Evolutionary conservation across 169 alveolate species (phyloP).

Genomic region (Babesia microti): DNA sequence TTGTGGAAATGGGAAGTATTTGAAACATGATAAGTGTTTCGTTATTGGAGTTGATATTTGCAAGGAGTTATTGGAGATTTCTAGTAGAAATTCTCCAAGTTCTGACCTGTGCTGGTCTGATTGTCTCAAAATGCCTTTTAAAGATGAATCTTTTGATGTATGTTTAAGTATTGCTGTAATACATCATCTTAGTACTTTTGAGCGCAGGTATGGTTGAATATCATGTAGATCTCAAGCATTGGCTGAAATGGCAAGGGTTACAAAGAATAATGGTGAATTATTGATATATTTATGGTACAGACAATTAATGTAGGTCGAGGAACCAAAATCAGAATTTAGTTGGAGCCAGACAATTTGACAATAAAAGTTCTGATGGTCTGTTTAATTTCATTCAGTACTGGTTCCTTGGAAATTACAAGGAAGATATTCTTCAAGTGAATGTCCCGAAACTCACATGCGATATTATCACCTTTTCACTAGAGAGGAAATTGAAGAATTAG

Average conservation of each 20-base stretch:
- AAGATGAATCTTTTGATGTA: slow-evolving; percentile 12
- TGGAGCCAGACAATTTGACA: slow-evolving; percentile 33
- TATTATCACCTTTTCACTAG: slow-evolving; percentile 36
- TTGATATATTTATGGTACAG: slow-evolving; percentile 29
- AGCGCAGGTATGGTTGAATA: slow-evolving; percentile 11
- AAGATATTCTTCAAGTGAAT: slow-evolving; percentile 1
- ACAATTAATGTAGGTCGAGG: slow-evolving; percentile 14
- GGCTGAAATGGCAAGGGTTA: slow-evolving; percentile 25
- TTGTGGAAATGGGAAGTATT: slow-evolving; percentile 95
- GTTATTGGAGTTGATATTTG: slow-evolving; percentile 84
- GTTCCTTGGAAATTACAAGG: slow-evolving; percentile 45
- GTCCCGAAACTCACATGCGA: slow-evolving; percentile 5
- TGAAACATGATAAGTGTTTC: slow-evolving; percentile 44
- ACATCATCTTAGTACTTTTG: slow-evolving; percentile 20
- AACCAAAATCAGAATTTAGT: slow-evolving; percentile 16
- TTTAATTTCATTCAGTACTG: slow-evolving; percentile 18
- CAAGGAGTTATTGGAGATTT: slow-evolving; percentile 61
- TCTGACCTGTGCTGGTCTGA: slow-evolving; percentile 12
- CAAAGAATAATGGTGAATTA: slow-evolving; percentile 17
- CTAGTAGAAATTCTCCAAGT: slow-evolving; percentile 38
- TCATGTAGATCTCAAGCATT: slow-evolving; percentile 14
- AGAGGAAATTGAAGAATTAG: slow-evolving; percentile 24
- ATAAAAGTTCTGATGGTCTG: no score
- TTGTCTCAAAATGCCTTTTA: slow-evolving; percentile 17
- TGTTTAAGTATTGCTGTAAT: slow-evolving; percentile 36